phyloP scores from a whole-genome alignment of 495 filamentous ascomycete genomes.

The Evansstolkia leycettana region DNA sequence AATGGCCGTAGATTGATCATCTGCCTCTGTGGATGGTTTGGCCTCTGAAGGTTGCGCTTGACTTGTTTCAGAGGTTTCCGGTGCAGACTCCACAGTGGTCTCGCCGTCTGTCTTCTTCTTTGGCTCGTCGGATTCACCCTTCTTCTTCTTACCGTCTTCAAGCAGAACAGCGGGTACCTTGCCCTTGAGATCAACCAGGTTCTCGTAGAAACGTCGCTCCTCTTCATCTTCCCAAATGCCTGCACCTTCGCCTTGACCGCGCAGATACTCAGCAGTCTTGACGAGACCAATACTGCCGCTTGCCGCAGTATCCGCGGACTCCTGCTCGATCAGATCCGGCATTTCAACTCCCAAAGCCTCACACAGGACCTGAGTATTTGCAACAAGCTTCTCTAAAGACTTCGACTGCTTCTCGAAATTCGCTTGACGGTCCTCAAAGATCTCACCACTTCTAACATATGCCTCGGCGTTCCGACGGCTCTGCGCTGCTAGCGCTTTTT shows the following conservation, averaged over 20 bases:
- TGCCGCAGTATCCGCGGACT: constrained; percentile 46
- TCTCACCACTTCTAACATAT: constrained; percentile 96
- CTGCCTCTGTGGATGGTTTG: constrained; percentile 41
- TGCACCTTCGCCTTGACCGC: constrained; percentile 79
- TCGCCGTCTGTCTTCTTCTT: constrained; percentile 39
- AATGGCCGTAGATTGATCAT: constrained; percentile 86
- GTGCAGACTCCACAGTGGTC: constrained; percentile 10
- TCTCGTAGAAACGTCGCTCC: constrained; percentile 95
- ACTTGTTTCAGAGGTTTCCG: constrained; percentile 18
- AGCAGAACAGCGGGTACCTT: constrained; percentile 88
- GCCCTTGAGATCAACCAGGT: constrained; percentile 86
- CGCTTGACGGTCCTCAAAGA: constrained; percentile 94
- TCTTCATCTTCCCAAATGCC: constrained; percentile 99
- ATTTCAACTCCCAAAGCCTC: constrained; percentile 87
- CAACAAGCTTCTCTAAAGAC: constrained; percentile 76
- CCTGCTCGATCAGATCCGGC: constrained; percentile 81
- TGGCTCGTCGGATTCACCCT: constrained; percentile 56
- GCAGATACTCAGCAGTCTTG: constrained; percentile 85
- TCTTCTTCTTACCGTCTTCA: constrained; percentile 95
- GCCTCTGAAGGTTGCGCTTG: constrained; percentile 30
- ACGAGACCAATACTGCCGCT: constrained; percentile 83
- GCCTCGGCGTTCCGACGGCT: constrained; percentile 92
- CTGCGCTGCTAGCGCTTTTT: constrained; percentile 72
- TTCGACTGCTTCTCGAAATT: constrained; percentile 92
- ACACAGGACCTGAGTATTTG: constrained; percentile 83